Conservation (phyloP, 768 basidiomycete species). For the Auriscalpium orientale region DNA sequence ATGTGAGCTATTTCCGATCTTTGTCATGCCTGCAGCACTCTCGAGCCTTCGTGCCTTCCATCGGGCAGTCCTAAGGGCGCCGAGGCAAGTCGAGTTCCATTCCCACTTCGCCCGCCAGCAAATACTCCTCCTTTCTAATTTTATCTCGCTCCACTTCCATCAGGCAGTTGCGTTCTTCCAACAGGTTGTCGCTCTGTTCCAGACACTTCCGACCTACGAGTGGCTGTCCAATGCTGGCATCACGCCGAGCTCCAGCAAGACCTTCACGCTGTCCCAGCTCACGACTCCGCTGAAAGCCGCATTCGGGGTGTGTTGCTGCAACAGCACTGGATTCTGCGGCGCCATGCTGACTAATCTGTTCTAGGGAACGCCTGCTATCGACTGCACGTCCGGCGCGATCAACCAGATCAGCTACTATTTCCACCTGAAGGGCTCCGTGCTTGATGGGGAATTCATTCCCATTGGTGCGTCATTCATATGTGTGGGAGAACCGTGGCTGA, state of each 20-base stretch:
- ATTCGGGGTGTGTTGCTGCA: slow-evolving; percentile 36
- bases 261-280: slow-evolving; percentile 49
- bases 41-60: slow-evolving; percentile 51
- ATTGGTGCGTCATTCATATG: slow-evolving; percentile 36
- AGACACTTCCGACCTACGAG: slow-evolving; percentile 65
- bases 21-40: slow-evolving; percentile 36
- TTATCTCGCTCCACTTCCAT: background rate
- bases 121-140: background rate
- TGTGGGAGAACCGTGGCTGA: background rate
- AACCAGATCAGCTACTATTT: slow-evolving; percentile 54
- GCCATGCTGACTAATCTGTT: background rate
- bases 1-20: background rate
- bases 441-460: slow-evolving; percentile 56
- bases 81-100: slow-evolving; percentile 33
- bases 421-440: slow-evolving; percentile 54
- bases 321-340: background rate
- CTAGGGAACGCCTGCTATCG: slow-evolving; percentile 36
- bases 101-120: background rate
- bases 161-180: slow-evolving; percentile 66
- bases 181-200: slow-evolving; percentile 50
- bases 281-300: slow-evolving; percentile 46
- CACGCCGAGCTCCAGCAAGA: slow-evolving; percentile 50
- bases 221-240: slow-evolving; percentile 71
- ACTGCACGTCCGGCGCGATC: slow-evolving; percentile 34
- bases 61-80: slow-evolving; percentile 49